Evolutionary conservation across 768 basidiomycete genomes (phyloP), one percentile per base, ranked within the genome.

Genomic region (Albatrellus ellisii): DNA sequence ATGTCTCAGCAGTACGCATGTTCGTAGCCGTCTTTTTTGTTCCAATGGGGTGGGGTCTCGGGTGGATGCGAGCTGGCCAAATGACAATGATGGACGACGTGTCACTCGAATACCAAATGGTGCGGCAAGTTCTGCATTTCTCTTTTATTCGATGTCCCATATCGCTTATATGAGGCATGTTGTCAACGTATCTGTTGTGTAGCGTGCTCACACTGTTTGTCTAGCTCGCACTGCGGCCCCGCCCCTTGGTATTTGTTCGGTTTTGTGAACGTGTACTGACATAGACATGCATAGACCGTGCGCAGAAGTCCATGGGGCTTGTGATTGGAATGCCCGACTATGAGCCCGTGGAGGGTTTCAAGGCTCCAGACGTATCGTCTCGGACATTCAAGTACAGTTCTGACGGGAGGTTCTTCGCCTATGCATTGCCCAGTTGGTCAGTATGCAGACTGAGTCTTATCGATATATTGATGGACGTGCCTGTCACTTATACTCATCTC

Each of bases 301-400:
- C 92, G 33, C 92, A 95, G 74, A 98, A 95, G 75, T 71, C 75
- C 46, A 67, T 94, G 41, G 88, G 87, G 51, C 75, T 97, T 54
- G 75, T 91, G 56, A 72, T 77, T 47, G 88, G 85, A 38, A 70
- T 79, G 8, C 89, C 94, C 36, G 68, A 73, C 54, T 97, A 90
- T 58, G 54, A 63, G 17, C 61, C 76, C 14, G 62, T 86, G 18
- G 62, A 75, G 47, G 73, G 72, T 32, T 86, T 84, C 52, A 60
- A 61, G 44, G 67, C 63, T 26, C 84, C 85, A 35, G 82, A 85
- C 33, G 74, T 70, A 21, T 67, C 86, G 43, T 78, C 79, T 31
- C 73, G 84, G 52, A 80, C 75, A 41, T 84, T 75, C 58, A 70
- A 72, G 50, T 94, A 94, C 63, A 90, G 87, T 56, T 67, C 70